Base-by-base conservation (phyloP, 306 rosid genomes). In the Malus sylvestris region DNA sequence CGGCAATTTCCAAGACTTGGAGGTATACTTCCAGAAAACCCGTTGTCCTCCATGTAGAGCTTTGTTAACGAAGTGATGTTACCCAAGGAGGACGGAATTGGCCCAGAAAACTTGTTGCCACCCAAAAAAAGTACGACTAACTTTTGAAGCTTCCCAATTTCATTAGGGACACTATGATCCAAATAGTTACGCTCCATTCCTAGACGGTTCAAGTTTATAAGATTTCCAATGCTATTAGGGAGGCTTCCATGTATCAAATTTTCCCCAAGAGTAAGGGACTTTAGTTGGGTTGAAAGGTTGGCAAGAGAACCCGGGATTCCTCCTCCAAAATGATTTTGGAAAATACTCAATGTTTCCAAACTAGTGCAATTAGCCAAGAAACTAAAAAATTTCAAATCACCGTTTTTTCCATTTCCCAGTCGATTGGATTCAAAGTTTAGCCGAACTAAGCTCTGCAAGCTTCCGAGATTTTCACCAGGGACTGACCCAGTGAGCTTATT, bases 191-290 rank as follows among this genome's bases (percentile, higher is more conserved):
- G 2, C 2, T 27, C 29, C 2, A 27, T 27, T 27, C 2, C 2
- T 27, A 27, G 29, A 27, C 29, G 29, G 27, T 25, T 27, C 29
- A 27, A 27, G 23, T 55, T 55, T 0, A 55, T 55, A 55, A 18
- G 23, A 2, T 18, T 18, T 55, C 23, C 23, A 19, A 18, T 18
- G 25, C 9, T 1, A 5, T 13, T 46, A 12, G 52, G 52, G 52
- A 46, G 5, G 6, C 4, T 55, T 55, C 60, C 60, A 55, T 20
- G 25, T 55, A 55, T 19, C 3, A 20, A 55, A 8, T 55, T 55
- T 0, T 0, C 10, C 23, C 60, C 60, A 0, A 19, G 4, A 7
- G 0, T 1, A 20, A 55, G 61, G 20, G 0, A 0, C 6, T 19
- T 8, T 3, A 19, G 23, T 20, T 8, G 60, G 60, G 60, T 55